These are phyloP conservation scores for Ilex paraguariensis DNA, from an alignment of 305 asterid species.

Conservation along the genomic window DNA sequence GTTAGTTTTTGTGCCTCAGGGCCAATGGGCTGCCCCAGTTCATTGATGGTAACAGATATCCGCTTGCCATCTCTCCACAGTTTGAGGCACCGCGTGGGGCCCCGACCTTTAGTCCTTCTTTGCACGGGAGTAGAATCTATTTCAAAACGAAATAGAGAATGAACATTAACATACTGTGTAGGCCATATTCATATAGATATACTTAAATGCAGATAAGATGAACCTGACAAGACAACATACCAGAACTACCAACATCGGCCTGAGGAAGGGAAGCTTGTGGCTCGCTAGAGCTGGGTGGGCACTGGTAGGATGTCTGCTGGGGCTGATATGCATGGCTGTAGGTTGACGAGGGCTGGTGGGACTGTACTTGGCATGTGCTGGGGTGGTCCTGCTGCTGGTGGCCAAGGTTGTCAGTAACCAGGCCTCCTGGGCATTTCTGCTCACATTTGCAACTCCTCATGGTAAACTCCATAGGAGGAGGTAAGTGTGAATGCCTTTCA, in stretches of 20 bases:
- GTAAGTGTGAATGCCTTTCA: constrained; percentile 16
- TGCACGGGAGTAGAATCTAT: constrained; percentile 13
- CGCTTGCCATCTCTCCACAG: constrained; percentile 10
- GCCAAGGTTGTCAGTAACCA: constrained; percentile 9
- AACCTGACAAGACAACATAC: constrained; percentile 15
- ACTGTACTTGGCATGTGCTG: constrained; percentile 13
- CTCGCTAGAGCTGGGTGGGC: constrained; percentile 17
- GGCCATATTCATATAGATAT: background rate
- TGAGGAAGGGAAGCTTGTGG: constrained; percentile 16
- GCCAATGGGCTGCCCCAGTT: constrained; percentile 32
- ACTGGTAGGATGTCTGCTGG: constrained; percentile 14
- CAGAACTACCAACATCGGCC: constrained; percentile 10
- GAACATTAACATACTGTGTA: background rate
- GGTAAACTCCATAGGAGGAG: constrained; percentile 22
- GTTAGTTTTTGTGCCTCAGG: constrained; percentile 27
- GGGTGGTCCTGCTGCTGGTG: constrained; percentile 20
- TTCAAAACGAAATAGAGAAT: constrained; percentile 3
- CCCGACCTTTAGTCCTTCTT: constrained; percentile 14
- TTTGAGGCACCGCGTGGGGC: constrained; percentile 18
- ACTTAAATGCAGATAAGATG: background rate
- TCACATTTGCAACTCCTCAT: constrained; percentile 12
- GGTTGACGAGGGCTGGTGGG: constrained; percentile 14
- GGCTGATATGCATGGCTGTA: constrained; percentile 12
- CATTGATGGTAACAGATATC: constrained; percentile 24
- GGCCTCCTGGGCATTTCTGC: constrained; percentile 14